Evolutionary conservation across 257 asterid species (phyloP).

Genomic region (Anisodus acutangulus): DNA sequence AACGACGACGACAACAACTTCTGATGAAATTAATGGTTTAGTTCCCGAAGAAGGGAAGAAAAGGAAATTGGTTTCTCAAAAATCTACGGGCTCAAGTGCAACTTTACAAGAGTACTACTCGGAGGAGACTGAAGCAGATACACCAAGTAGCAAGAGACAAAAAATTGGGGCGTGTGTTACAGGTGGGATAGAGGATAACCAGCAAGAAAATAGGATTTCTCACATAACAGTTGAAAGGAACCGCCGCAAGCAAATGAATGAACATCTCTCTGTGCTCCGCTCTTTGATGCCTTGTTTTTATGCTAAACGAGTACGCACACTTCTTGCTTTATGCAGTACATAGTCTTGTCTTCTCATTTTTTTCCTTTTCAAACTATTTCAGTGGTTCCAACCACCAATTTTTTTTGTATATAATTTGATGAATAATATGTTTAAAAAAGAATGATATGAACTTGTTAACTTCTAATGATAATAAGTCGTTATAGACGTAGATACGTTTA

Average conservation of each 20-base stretch:
- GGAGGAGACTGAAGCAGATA: conserved; percentile 20
- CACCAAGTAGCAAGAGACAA: conserved; percentile 24
- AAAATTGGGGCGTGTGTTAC: background rate
- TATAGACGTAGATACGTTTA: background rate
- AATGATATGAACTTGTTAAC: no score
- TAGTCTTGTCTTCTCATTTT: background rate
- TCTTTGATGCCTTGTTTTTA: conserved; percentile 35
- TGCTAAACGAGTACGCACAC: conserved; percentile 27
- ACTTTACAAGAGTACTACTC: conserved; percentile 28
- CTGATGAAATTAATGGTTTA: background rate
- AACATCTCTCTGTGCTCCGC: conserved; percentile 29
- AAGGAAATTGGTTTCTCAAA: conserved; percentile 54
- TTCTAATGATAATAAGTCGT: background rate
- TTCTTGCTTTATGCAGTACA: no score
- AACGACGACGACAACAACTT: background rate
- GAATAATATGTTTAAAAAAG: background rate
- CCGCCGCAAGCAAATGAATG: conserved; percentile 33
- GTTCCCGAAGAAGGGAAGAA: conserved; percentile 29
- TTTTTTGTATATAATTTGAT: background rate
- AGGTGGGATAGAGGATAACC: background rate
- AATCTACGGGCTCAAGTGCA: conserved; percentile 37
- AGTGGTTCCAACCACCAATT: background rate
- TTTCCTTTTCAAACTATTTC: background rate
- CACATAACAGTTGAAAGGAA: conserved; percentile 33
- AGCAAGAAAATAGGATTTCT: conserved; percentile 15